These are phyloP conservation scores for Nannochloropsis granulata DNA, from an alignment of 108 stramenopile genomes.

Conservation along the genomic window DNA sequence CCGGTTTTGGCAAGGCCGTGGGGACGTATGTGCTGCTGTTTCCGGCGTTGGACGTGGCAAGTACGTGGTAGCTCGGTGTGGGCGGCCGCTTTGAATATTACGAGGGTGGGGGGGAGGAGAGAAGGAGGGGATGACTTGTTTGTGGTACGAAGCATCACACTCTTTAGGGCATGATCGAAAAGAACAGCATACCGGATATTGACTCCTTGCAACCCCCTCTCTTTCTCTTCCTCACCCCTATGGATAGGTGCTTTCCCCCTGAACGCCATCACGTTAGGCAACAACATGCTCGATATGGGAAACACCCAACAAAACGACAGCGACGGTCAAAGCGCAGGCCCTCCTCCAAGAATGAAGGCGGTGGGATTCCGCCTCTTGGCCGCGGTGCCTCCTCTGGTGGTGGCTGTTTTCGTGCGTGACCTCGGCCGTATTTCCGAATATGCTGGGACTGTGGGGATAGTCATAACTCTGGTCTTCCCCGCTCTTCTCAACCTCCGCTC, in stretches of 20 bases:
- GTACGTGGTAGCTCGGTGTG: not conserved
- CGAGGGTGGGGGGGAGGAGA: not conserved
- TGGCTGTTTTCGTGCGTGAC: not conserved
- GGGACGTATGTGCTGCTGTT: not conserved
- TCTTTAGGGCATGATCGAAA: not conserved
- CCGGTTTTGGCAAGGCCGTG: not conserved
- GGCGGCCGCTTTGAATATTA: not conserved
- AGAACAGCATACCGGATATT: not conserved
- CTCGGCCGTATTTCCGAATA: not conserved
- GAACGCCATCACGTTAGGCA: not conserved
- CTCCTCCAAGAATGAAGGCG: not conserved
- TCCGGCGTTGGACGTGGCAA: not conserved
- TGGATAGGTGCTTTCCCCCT: not conserved
- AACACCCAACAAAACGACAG: not conserved
- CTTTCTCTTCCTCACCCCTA: not conserved
- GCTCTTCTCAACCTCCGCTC: not conserved
- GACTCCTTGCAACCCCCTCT: not conserved
- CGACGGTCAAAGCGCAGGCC: not conserved
- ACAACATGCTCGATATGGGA: not conserved
- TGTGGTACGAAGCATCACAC: no score
- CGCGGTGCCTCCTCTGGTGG: not conserved
- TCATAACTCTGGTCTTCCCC: not conserved
- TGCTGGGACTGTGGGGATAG: not conserved
- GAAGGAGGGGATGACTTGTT: not conserved
- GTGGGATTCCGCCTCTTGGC: not conserved